Conservation (phyloP, 306 rosid genomes). For the Trifolium pratense region DNA sequence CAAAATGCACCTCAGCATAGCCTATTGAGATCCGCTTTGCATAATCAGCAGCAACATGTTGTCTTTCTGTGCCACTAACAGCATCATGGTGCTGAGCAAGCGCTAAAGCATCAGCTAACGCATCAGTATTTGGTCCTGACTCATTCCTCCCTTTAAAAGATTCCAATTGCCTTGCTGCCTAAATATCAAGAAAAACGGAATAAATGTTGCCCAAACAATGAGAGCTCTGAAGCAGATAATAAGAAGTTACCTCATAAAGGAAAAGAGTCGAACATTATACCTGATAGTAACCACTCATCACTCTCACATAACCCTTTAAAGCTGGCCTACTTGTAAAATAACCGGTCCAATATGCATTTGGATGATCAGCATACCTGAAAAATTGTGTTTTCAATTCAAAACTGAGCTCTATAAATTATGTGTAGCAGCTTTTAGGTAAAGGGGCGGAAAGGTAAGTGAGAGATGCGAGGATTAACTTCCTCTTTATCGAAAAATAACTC, state of each 20-base stretch:
- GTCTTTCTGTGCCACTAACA: slow-evolving; percentile 84
- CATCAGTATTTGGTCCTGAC: slow-evolving; percentile 66
- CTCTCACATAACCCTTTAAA: slow-evolving; percentile 75
- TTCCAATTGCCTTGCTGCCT: slow-evolving; percentile 91
- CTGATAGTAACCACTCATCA: slow-evolving; percentile 73
- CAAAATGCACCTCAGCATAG: slow-evolving; percentile 52
- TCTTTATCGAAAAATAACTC: slow-evolving; percentile 10
- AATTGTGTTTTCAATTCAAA: slow-evolving; percentile 42
- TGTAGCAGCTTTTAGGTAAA: slow-evolving; percentile 13
- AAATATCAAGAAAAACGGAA: slow-evolving; percentile 38
- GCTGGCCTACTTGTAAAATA: slow-evolving; percentile 91
- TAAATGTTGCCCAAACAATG: slow-evolving; percentile 14
- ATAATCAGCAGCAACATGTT: slow-evolving; percentile 89
- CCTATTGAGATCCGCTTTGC: slow-evolving; percentile 65
- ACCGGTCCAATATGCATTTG: slow-evolving; percentile 95
- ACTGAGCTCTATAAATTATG: slow-evolving; percentile 35
- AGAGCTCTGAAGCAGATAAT: slow-evolving; percentile 28
- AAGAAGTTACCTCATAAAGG: slow-evolving; percentile 28
- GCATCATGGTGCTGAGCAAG: slow-evolving; percentile 95
- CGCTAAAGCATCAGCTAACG: slow-evolving; percentile 84
- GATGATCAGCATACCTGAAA: slow-evolving; percentile 80
- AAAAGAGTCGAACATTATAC: slow-evolving; percentile 47
- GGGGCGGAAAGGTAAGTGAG: slow-evolving; percentile 28
- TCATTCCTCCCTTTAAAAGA: slow-evolving; percentile 64
- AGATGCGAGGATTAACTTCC: background rate